These are phyloP conservation scores for Epichloe festucae DNA, from an alignment of 2,329 filamentous ascomycete species.

Conservation along the genomic window DNA sequence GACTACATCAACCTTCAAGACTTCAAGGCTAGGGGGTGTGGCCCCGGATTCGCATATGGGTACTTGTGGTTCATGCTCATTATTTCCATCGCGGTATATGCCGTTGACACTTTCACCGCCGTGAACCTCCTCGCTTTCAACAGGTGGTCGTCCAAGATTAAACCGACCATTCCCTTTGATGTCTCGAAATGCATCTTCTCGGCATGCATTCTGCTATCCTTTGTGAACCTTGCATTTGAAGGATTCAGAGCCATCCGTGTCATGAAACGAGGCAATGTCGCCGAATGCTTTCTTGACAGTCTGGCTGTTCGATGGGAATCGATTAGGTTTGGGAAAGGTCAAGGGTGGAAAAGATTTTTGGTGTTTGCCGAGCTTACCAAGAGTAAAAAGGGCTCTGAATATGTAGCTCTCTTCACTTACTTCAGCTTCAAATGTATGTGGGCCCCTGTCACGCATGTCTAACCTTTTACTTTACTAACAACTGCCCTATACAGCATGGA, in stretches of 20 bases:
- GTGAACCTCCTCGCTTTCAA: conserved; percentile 83
- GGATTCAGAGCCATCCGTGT: conserved; percentile 68
- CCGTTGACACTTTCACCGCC: conserved; percentile 83
- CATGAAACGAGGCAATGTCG: conserved; percentile 73
- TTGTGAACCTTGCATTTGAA: conserved; percentile 68
- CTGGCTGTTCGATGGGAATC: conserved; percentile 77
- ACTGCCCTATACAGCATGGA: conserved; percentile 47
- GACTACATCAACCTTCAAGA: conserved; percentile 69
- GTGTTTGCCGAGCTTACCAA: conserved; percentile 86
- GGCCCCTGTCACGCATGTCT: not conserved
- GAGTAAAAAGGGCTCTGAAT: conserved; percentile 81
- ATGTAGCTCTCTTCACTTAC: conserved; percentile 82
- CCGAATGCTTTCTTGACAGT: conserved; percentile 82
- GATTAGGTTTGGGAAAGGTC: conserved; percentile 57
- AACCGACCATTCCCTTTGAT: conserved; percentile 62
- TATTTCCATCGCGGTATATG: conserved; percentile 73
- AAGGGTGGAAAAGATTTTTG: conserved; percentile 81
- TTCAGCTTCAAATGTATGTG: conserved; percentile 56
- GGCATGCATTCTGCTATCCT: conserved; percentile 81
- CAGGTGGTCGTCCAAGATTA: conserved; percentile 73
- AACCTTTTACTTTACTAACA: not conserved
- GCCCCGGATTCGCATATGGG: conserved; percentile 65
- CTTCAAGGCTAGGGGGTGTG: conserved; percentile 75
- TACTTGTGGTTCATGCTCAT: conserved; percentile 73
- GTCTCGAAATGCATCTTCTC: conserved; percentile 94